Percentiles rank a stretch among this genome's conserved stretches.
These are phyloP conservation scores for Paspalum vaginatum DNA, from an alignment of 176 grass and related monocot species.

Conservation along the genomic window DNA sequence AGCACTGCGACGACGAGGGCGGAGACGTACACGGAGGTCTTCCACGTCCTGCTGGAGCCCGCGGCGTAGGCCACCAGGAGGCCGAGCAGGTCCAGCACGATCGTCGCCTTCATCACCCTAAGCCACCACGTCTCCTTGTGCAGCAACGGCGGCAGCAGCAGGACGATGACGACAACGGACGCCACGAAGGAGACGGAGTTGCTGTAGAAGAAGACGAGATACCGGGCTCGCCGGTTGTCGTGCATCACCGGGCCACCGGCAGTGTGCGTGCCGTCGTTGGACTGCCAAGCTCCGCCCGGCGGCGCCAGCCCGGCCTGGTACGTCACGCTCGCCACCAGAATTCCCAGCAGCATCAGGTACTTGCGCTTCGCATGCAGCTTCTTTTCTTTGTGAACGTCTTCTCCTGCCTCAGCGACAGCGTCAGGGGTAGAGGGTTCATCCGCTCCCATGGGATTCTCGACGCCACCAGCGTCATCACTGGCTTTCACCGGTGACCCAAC, in stretches of 20 bases:
- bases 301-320: slow-evolving; percentile 1
- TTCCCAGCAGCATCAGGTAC: neutral
- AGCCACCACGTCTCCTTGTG: neutral
- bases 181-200: neutral
- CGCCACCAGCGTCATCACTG: neutral
- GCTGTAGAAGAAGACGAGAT: neutral
- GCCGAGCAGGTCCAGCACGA: slow-evolving; percentile 13
- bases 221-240: neutral
- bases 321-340: neutral
- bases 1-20: slow-evolving; percentile 1
- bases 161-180: neutral
- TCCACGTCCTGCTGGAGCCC: neutral
- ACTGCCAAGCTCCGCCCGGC: neutral
- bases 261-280: neutral
- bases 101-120: neutral
- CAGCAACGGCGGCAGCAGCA: neutral
- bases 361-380: neutral
- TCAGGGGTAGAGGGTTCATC: neutral
- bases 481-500: neutral
- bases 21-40: neutral
- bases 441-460: neutral
- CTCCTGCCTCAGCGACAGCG: neutral
- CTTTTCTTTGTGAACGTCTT: neutral
- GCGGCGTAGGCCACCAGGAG: neutral
- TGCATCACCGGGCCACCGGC: neutral